phyloP scores from a whole-genome alignment of 495 filamentous ascomycete species.

The Evernia prunastri region DNA sequence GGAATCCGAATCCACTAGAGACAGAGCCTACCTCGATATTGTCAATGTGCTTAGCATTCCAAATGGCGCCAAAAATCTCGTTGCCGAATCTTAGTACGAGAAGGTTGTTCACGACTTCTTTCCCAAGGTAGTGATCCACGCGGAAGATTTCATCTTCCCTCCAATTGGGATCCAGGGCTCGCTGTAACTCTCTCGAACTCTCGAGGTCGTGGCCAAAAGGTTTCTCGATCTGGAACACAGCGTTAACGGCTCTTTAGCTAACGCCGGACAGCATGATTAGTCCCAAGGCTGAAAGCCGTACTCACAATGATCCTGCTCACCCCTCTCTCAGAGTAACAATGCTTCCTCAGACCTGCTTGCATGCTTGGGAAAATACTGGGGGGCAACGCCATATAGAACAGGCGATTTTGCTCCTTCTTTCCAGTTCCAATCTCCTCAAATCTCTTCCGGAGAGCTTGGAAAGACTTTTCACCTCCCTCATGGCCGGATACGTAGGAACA shows the following conservation, averaged over 20 bases:
- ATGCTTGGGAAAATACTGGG: slow-evolving; percentile 23
- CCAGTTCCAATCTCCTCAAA: slow-evolving; percentile 19
- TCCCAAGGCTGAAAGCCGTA: not conserved
- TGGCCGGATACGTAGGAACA: slow-evolving; percentile 26
- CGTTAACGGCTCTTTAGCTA: slow-evolving; percentile 6
- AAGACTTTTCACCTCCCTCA: slow-evolving; percentile 26
- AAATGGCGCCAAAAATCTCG: slow-evolving; percentile 95
- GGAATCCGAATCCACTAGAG: not conserved
- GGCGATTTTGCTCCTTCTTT: slow-evolving; percentile 24
- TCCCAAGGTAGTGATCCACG: slow-evolving; percentile 97
- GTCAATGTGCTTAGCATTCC: slow-evolving; percentile 98
- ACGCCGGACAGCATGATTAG: too few species aligned
- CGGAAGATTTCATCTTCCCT: slow-evolving; percentile 98
- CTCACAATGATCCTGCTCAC: slow-evolving; percentile 27
- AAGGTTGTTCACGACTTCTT: slow-evolving; percentile 99
- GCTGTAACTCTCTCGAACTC: slow-evolving; percentile 89
- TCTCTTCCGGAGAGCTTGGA: slow-evolving; percentile 16
- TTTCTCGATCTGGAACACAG: slow-evolving; percentile 74
- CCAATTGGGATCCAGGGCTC: slow-evolving; percentile 91
- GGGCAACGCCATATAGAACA: slow-evolving; percentile 28
- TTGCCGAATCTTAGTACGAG: slow-evolving; percentile 96
- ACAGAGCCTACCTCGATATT: slow-evolving; percentile 58
- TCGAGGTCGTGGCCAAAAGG: slow-evolving; percentile 94
- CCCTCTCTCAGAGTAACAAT: slow-evolving; percentile 24
- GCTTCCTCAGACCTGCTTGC: slow-evolving; percentile 21